A percentile compares a stretch with the other conserved stretches of the same genome.
Evolutionary conservation across 805 yeast species (phyloP).

Genomic region (Sungouiozyma ichnusensis): DNA sequence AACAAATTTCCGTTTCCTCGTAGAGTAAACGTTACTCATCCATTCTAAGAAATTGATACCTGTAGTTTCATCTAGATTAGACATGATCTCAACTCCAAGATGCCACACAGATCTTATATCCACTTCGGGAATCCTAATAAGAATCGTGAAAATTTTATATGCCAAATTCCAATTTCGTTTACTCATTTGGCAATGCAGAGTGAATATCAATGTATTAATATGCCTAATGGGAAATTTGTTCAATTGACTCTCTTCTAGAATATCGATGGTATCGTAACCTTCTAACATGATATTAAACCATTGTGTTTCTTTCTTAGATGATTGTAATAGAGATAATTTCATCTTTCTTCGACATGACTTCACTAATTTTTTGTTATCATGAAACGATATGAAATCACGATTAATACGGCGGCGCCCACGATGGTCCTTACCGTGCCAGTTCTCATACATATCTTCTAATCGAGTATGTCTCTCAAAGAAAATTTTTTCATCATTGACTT

Average conservation of each 20-base stretch:
- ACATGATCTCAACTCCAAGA: conserved; percentile 46
- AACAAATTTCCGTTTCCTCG: conserved; percentile 12
- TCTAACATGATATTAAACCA: conserved; percentile 11
- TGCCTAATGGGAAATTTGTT: conserved; percentile 15
- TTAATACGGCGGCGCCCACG: conserved; percentile 12
- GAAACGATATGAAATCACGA: conserved; percentile 12
- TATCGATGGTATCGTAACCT: conserved; percentile 15
- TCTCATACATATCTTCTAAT: conserved; percentile 25
- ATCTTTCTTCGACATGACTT: conserved; percentile 10
- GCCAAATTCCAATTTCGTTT: conserved; percentile 46
- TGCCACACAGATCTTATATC: conserved; percentile 57
- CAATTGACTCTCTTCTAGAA: conserved; percentile 1
- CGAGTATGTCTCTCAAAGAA: conserved; percentile 21
- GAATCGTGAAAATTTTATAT: conserved; percentile 39
- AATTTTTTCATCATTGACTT: conserved; percentile 4
- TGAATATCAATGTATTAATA: conserved; percentile 26
- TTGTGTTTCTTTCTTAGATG: conserved; percentile 1
- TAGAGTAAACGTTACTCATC: conserved; percentile 21
- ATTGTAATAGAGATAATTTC: conserved; percentile 9
- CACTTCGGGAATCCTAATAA: conserved; percentile 38
- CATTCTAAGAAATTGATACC: conserved; percentile 20
- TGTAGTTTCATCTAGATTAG: conserved; percentile 6
- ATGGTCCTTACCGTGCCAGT: conserved; percentile 16
- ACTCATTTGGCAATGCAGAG: conserved; percentile 41
- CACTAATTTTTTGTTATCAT: conserved; percentile 12